Evolutionary conservation across 257 asterid genomes (phyloP).

Genomic region (Fraxinus quadrangulata): DNA sequence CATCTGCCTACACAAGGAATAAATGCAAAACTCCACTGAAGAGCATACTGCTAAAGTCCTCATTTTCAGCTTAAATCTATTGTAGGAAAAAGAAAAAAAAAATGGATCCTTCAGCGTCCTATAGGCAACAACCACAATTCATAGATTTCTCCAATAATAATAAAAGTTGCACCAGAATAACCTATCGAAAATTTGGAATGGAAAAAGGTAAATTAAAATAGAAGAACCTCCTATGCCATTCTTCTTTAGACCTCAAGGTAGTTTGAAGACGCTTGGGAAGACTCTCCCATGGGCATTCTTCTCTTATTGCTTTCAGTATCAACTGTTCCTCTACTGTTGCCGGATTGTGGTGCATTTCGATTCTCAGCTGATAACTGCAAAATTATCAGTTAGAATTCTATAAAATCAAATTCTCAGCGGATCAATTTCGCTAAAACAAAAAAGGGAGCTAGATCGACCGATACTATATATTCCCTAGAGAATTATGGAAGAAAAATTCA

Average conservation of each 20-base stretch:
- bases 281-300: conserved; percentile 84
- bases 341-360: conserved; percentile 72
- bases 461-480: background rate
- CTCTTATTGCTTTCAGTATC: conserved; percentile 70
- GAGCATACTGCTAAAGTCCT: background rate
- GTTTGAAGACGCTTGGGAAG: conserved; percentile 97
- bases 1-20: background rate
- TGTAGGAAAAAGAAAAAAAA: background rate
- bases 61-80: background rate
- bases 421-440: background rate
- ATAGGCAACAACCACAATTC: background rate
- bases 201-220: background rate
- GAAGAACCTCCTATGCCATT: conserved; percentile 87
- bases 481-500: conserved; percentile 14
- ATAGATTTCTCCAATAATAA: background rate
- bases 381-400: conserved; percentile 5
- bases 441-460: background rate
- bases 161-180: background rate
- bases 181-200: background rate
- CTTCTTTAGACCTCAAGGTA: conserved; percentile 78
- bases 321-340: conserved; percentile 89
- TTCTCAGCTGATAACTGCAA: conserved; percentile 27
- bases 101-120: background rate
- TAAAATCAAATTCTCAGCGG: conserved; percentile 4
- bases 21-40: background rate